phyloP scores from a whole-genome alignment of 2,329 filamentous ascomycete species.

The Trichoderma brevicompactum region DNA sequence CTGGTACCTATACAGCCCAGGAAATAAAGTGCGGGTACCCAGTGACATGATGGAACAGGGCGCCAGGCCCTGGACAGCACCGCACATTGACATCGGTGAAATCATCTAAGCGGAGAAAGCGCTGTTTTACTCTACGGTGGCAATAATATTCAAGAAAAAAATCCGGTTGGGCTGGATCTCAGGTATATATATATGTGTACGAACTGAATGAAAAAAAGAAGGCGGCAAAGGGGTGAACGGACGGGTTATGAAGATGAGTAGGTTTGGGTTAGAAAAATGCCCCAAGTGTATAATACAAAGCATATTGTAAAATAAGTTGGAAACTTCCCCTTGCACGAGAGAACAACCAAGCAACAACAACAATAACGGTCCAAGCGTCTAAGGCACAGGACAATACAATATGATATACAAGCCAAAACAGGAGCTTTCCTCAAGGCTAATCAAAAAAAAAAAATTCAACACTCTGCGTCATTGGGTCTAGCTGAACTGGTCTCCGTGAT shows the following conservation, averaged over 20 bases:
- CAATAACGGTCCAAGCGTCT: background rate
- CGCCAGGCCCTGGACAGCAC: slow-evolving; percentile 67
- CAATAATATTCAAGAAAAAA: slow-evolving; percentile 1
- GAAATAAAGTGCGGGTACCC: slow-evolving; percentile 64
- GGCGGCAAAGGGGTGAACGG: background rate
- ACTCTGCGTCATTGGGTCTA: background rate
- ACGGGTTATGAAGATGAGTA: slow-evolving; percentile 19
- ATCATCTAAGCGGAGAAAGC: slow-evolving; percentile 53
- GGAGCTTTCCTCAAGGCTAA: background rate
- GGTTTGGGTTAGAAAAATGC: slow-evolving; percentile 28
- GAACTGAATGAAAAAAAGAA: slow-evolving; percentile 30
- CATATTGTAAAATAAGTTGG: slow-evolving; percentile 45
- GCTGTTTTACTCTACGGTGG: slow-evolving; percentile 14
- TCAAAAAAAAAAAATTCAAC: background rate
- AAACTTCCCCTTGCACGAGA: slow-evolving; percentile 13
- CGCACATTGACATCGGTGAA: slow-evolving; percentile 72
- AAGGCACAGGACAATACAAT: slow-evolving; percentile 4
- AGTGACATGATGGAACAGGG: slow-evolving; percentile 69
- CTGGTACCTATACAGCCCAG: slow-evolving; percentile 95
- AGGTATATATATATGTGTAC: slow-evolving; percentile 28
- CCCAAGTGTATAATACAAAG: slow-evolving; percentile 44
- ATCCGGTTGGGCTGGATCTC: slow-evolving; percentile 5
- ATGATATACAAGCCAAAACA: slow-evolving; percentile 21
- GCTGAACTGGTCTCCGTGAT: slow-evolving; percentile 69
- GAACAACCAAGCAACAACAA: slow-evolving; percentile 2